Percentiles rank a stretch among this genome's conserved stretches.
phyloP scores from a whole-genome alignment of 2,329 filamentous ascomycete genomes.

The Ilyonectria destructans region DNA sequence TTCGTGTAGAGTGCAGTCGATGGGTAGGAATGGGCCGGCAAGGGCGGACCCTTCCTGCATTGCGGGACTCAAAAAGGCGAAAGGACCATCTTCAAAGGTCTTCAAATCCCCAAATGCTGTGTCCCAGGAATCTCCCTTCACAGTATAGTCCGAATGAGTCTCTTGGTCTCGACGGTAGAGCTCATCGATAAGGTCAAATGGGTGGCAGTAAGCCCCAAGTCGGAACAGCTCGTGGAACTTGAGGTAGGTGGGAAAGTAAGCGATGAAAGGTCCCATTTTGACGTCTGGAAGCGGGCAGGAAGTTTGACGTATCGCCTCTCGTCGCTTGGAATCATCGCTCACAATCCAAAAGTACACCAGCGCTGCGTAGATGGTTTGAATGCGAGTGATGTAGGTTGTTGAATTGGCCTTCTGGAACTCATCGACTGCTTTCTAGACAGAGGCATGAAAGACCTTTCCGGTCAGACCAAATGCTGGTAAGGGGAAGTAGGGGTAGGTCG shows the following conservation, averaged over 20 bases:
- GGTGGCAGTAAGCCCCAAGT: conserved; percentile 12
- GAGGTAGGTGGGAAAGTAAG: conserved; percentile 15
- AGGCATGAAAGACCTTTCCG: not conserved
- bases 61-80: conserved; percentile 6
- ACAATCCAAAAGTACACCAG: conserved; percentile 18
- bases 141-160: not conserved
- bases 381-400: not conserved
- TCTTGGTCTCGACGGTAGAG: not conserved
- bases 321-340: not conserved
- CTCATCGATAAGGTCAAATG: conserved; percentile 1
- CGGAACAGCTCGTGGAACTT: conserved; percentile 19
- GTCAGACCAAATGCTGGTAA: conserved; percentile 2
- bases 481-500: not conserved
- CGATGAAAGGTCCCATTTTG: conserved; percentile 7
- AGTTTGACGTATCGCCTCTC: not conserved
- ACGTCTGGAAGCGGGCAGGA: fast-evolving
- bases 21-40: not conserved
- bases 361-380: conserved; percentile 16
- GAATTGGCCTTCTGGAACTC: conserved; percentile 1
- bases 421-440: not conserved
- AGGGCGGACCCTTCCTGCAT: conserved; percentile 22
- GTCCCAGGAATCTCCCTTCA: not conserved
- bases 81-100: not conserved
- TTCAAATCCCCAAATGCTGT: not conserved
- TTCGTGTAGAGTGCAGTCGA: too few relatives aligned